These are phyloP conservation scores for Auricularia heimuer DNA, from an alignment of 768 basidiomycete species.

Conservation along the genomic window DNA sequence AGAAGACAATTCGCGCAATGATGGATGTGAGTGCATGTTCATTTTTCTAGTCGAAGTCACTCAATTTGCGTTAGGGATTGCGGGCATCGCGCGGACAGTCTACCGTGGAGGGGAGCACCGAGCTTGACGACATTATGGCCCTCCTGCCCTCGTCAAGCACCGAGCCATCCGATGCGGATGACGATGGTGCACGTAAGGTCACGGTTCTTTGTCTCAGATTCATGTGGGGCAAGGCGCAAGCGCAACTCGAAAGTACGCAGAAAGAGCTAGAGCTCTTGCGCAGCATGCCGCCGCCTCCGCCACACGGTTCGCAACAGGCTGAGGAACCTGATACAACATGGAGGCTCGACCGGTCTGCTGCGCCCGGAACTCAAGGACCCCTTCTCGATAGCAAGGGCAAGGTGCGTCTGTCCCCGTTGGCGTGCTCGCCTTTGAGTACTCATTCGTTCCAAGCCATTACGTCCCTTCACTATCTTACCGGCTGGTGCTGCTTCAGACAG, in stretches of 20 bases:
- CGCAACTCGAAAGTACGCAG: conserved; percentile 54
- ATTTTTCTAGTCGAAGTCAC: background rate
- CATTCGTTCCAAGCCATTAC: conserved; percentile 50
- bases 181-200: conserved; percentile 57
- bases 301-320: conserved; percentile 25
- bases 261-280: conserved; percentile 66
- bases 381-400: conserved; percentile 69
- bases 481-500: conserved; percentile 53
- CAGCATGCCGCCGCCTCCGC: conserved; percentile 39
- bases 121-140: conserved; percentile 56
- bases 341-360: conserved; percentile 50
- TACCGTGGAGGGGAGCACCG: conserved; percentile 27
- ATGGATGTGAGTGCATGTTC: background rate
- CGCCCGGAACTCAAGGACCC: conserved; percentile 42
- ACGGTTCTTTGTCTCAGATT: conserved; percentile 64
- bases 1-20: conserved; percentile 40
- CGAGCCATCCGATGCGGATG: conserved; percentile 40
- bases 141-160: conserved; percentile 43
- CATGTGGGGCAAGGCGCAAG: conserved; percentile 56
- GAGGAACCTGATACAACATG: conserved; percentile 46
- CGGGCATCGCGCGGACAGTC: conserved; percentile 43
- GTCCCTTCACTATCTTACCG: conserved; percentile 89
- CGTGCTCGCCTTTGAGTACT: background rate
- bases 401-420: conserved; percentile 31
- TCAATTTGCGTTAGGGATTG: conserved; percentile 30